These are phyloP conservation scores for Mycena maculata DNA, from an alignment of 768 basidiomycete genomes.

Conservation along the genomic window DNA sequence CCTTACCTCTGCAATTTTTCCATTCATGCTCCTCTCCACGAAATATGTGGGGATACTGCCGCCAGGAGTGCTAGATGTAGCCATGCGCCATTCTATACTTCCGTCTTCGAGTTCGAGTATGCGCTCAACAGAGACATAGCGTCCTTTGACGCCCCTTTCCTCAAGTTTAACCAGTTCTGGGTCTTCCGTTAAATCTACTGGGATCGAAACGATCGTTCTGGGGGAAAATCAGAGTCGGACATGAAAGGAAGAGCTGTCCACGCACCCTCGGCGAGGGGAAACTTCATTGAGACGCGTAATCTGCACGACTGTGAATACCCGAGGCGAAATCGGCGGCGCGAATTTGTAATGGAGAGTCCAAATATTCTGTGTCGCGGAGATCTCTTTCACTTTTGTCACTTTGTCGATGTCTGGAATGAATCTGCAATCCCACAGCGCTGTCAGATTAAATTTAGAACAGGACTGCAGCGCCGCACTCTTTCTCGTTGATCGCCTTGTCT, in stretches of 20 bases:
- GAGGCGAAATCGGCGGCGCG: conserved; percentile 74
- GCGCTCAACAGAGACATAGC: conserved; percentile 78
- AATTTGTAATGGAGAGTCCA: conserved; percentile 84
- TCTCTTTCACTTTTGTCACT: conserved; percentile 67
- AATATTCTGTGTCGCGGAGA: conserved; percentile 73
- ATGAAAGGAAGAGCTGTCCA: conserved; percentile 25
- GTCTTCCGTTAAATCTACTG: conserved; percentile 72
- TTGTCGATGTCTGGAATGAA: conserved; percentile 75
- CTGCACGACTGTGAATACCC: conserved; percentile 82
- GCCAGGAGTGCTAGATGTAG: conserved; percentile 77
- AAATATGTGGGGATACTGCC: conserved; percentile 76
- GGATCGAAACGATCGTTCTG: conserved; percentile 71
- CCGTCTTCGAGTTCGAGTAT: conserved; percentile 72
- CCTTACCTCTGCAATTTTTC: conserved; percentile 71
- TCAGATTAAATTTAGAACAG: background rate
- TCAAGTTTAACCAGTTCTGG: conserved; percentile 70
- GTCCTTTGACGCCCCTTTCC: conserved; percentile 71
- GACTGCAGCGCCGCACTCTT: conserved; percentile 58
- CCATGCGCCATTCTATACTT: conserved; percentile 83
- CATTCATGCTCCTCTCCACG: conserved; percentile 68
- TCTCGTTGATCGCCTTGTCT: conserved; percentile 76
- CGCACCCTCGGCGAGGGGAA: conserved; percentile 71
- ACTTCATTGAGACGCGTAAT: conserved; percentile 63
- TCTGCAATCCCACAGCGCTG: conserved; percentile 44
- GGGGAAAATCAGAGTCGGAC: background rate